These are phyloP conservation scores for Trichoderma gracile DNA, from an alignment of 2,329 filamentous ascomycete genomes.

Conservation along the genomic window DNA sequence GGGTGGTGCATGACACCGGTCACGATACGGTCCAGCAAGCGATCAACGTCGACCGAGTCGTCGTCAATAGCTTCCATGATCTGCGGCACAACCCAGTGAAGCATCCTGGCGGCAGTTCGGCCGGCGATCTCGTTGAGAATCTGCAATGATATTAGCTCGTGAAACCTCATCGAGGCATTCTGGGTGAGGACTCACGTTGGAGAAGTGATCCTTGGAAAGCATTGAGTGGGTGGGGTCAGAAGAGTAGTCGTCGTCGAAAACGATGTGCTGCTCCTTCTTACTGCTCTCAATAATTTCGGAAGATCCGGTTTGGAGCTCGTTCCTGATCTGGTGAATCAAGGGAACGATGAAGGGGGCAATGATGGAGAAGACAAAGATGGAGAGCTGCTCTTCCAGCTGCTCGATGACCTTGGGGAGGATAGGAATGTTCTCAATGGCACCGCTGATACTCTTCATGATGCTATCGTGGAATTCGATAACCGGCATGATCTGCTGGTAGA, in stretches of 20 bases:
- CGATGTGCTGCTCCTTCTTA: constrained; percentile 78
- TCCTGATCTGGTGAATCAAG: constrained; percentile 82
- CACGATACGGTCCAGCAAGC: constrained; percentile 74
- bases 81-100: constrained; percentile 86
- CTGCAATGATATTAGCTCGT: constrained; percentile 33
- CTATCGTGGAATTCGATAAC: constrained; percentile 90
- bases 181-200: constrained; percentile 57
- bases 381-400: constrained; percentile 83
- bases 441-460: constrained; percentile 74
- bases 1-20: constrained; percentile 86
- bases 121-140: constrained; percentile 87
- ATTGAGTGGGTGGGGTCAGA: constrained; percentile 91
- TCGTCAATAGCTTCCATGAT: constrained; percentile 87
- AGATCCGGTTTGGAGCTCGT: constrained; percentile 81
- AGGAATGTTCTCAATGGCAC: constrained; percentile 81
- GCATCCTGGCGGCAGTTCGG: constrained; percentile 73
- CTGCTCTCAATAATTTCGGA: constrained; percentile 85
- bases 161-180: background rate
- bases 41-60: constrained; percentile 66
- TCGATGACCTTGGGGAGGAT: constrained; percentile 82
- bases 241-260: constrained; percentile 76
- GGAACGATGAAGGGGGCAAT: constrained; percentile 86
- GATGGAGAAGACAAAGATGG: constrained; percentile 86
- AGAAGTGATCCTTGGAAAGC: constrained; percentile 95
- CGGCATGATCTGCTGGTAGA: constrained; percentile 80